Evolutionary conservation across 345 rosid species (phyloP).

Genomic region (Arabis alpina): DNA sequence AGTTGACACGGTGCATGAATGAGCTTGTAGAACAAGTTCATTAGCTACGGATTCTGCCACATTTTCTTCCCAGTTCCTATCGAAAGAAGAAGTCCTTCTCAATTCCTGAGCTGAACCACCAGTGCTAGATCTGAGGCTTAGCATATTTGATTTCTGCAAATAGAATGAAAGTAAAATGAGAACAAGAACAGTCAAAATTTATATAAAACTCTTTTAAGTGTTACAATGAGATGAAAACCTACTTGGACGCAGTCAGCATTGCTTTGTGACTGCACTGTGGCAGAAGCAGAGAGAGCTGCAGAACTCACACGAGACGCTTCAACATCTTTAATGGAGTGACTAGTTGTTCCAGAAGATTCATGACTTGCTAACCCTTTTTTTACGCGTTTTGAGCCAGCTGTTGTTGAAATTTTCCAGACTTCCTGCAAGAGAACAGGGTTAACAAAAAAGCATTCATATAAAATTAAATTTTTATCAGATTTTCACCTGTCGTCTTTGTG

Average conservation of each 20-base stretch:
- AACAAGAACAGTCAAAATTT: background rate
- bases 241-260: constrained; percentile 51
- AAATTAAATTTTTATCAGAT: background rate
- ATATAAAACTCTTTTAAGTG: background rate
- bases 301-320: constrained; percentile 61
- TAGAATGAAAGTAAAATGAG: constrained; percentile 22
- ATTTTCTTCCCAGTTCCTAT: constrained; percentile 84
- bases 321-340: constrained; percentile 60
- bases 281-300: constrained; percentile 41
- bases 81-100: constrained; percentile 91
- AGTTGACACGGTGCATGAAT: constrained; percentile 59
- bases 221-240: constrained; percentile 36
- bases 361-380: constrained; percentile 70
- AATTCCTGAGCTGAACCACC: constrained; percentile 61
- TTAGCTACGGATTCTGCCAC: constrained; percentile 88
- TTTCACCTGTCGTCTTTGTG: constrained; percentile 88
- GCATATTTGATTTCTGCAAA: constrained; percentile 57
- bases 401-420: constrained; percentile 94
- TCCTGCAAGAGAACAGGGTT: constrained; percentile 58
- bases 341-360: constrained; percentile 62
- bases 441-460: constrained; percentile 7
- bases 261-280: constrained; percentile 43
- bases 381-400: constrained; percentile 77
- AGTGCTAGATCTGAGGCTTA: constrained; percentile 47
- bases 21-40: constrained; percentile 80